These are phyloP conservation scores for Suillus luteus DNA, from an alignment of 768 basidiomycete species.

Conservation along the genomic window DNA sequence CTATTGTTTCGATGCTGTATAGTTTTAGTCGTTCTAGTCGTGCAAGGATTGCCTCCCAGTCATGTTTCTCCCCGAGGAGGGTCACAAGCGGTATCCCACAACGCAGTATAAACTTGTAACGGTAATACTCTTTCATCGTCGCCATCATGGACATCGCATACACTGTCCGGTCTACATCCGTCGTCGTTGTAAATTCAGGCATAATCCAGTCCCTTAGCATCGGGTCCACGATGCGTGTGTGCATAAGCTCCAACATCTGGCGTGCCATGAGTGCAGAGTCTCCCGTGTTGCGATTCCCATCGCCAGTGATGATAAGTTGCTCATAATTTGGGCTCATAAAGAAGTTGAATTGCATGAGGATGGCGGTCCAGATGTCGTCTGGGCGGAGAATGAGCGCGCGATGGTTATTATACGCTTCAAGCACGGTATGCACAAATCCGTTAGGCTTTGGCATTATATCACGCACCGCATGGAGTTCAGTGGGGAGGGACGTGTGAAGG, in stretches of 20 bases:
- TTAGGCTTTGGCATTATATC: slow-evolving; percentile 21
- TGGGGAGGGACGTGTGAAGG: slow-evolving; percentile 32
- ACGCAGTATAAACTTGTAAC: slow-evolving; percentile 11
- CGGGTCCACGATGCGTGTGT: slow-evolving; percentile 27
- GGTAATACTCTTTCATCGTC: slow-evolving; percentile 28
- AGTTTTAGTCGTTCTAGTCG: slow-evolving; percentile 25
- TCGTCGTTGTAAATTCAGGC: slow-evolving; percentile 35
- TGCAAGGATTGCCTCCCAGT: slow-evolving; percentile 25
- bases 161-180: slow-evolving; percentile 26
- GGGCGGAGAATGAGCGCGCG: slow-evolving; percentile 41
- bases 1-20: slow-evolving; percentile 15
- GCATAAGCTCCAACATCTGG: slow-evolving; percentile 28
- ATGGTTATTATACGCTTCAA: slow-evolving; percentile 38
- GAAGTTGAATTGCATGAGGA: slow-evolving; percentile 40
- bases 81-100: slow-evolving; percentile 25
- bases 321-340: slow-evolving; percentile 35
- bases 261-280: slow-evolving; percentile 33
- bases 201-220: slow-evolving; percentile 30
- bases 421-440: slow-evolving; percentile 37
- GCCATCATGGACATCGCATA: slow-evolving; percentile 32
- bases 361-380: slow-evolving; percentile 47
- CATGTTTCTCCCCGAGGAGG: slow-evolving; percentile 23
- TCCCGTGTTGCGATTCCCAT: slow-evolving; percentile 17
- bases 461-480: slow-evolving; percentile 20
- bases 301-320: slow-evolving; percentile 23